Evolutionary conservation across 768 basidiomycete species (phyloP).

Genomic region (Ephemerocybe angulata): DNA sequence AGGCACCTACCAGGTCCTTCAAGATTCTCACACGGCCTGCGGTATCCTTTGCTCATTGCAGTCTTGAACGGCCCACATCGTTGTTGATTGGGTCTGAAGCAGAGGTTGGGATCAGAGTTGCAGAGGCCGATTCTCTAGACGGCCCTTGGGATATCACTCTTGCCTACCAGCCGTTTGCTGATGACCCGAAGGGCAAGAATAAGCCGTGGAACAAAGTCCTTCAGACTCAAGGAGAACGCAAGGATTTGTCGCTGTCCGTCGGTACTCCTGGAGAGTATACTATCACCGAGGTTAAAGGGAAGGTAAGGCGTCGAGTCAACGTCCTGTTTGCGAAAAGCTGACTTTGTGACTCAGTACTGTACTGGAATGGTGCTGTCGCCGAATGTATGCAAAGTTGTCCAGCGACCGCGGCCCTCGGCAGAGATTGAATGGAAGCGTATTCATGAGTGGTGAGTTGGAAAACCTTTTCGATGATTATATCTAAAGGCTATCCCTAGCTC

Average conservation of each 20-base stretch:
- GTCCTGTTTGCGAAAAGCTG: slow-evolving; percentile 10
- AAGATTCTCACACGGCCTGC: slow-evolving; percentile 68
- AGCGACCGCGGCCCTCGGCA: slow-evolving; percentile 73
- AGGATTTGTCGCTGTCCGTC: slow-evolving; percentile 47
- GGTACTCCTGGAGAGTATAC: slow-evolving; percentile 74
- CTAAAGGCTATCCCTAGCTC: slow-evolving; percentile 45
- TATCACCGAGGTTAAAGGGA: slow-evolving; percentile 67
- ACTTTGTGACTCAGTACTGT: slow-evolving; percentile 50
- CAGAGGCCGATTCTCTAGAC: slow-evolving; percentile 57
- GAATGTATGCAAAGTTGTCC: slow-evolving; percentile 71
- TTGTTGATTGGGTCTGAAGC: slow-evolving; percentile 70
- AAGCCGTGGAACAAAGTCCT: slow-evolving; percentile 66
- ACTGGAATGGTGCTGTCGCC: slow-evolving; percentile 81
- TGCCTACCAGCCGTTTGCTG: slow-evolving; percentile 51
- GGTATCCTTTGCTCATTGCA: slow-evolving; percentile 71
- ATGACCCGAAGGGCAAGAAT: slow-evolving; percentile 34
- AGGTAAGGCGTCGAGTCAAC: slow-evolving; percentile 33
- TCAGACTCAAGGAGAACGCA: slow-evolving; percentile 41
- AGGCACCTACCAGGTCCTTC: slow-evolving; percentile 55
- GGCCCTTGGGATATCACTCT: slow-evolving; percentile 66
- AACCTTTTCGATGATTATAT: neutral
- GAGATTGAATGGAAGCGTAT: slow-evolving; percentile 88
- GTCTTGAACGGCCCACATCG: slow-evolving; percentile 62
- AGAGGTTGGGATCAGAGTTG: slow-evolving; percentile 48
- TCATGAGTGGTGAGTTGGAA: slow-evolving; percentile 71